Percentiles rank a stretch among this genome's conserved stretches.
These are phyloP conservation scores for Meripilus lineatus DNA, from an alignment of 1,284 basidiomycete genomes.

Conservation along the genomic window DNA sequence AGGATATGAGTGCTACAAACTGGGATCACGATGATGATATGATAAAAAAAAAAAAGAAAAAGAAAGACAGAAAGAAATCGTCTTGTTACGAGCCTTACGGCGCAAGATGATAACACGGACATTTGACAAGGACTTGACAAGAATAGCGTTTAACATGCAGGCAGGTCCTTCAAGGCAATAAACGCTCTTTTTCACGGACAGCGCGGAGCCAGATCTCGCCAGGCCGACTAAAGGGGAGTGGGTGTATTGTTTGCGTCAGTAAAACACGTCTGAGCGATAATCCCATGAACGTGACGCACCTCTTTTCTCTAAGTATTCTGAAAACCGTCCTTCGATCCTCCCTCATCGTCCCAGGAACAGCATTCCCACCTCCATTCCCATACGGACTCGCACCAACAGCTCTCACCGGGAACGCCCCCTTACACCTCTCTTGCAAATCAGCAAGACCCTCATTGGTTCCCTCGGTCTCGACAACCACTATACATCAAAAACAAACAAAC, in stretches of 20 bases:
- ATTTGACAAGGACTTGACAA: too few relatives aligned
- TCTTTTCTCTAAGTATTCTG: conserved; percentile 68
- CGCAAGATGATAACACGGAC: too few relatives aligned
- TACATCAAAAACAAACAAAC: too few relatives aligned
- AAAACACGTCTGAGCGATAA: too few relatives aligned
- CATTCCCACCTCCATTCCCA: conserved; percentile 46
- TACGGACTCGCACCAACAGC: conserved; percentile 26
- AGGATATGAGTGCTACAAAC: background rate
- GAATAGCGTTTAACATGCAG: too few relatives aligned
- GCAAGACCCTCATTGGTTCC: conserved; percentile 77
- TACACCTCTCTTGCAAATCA: conserved; percentile 72
- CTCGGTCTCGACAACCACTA: conserved; percentile 72
- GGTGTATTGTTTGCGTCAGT: conserved; percentile 6
- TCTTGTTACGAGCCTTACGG: conserved; percentile 11
- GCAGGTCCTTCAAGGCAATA: conserved; percentile 33
- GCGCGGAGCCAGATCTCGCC: conserved; percentile 75
- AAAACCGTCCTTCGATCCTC: conserved; percentile 66
- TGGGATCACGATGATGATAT: too few relatives aligned
- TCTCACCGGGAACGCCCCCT: conserved; percentile 58
- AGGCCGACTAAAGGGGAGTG: conserved; percentile 50
- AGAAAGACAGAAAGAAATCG: background rate
- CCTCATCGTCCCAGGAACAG: too few relatives aligned
- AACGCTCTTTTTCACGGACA: conserved; percentile 56
- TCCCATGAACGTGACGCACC: conserved; percentile 41
- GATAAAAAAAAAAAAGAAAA: background rate